Evolutionary conservation across 2,329 filamentous ascomycete genomes (phyloP).

Genomic region (Diaporthe citri): DNA sequence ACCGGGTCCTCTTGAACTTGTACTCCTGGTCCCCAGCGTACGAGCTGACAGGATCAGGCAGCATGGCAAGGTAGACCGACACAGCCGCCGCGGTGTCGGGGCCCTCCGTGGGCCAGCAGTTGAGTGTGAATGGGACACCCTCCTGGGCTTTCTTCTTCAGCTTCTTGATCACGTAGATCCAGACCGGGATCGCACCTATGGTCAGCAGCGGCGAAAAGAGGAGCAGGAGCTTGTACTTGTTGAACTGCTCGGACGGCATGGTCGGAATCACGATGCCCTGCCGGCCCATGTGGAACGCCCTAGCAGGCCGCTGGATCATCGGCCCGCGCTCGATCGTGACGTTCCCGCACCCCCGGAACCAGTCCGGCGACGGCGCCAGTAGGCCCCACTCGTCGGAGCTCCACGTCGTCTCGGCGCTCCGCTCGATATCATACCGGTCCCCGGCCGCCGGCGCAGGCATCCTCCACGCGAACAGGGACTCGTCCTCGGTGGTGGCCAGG

Average conservation of each 20-base stretch:
- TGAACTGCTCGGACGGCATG: neutral
- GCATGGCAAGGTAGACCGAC: neutral
- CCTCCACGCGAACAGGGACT: slow-evolving; percentile 25
- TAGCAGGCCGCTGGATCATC: neutral
- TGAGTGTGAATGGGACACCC: neutral
- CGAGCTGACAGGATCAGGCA: neutral
- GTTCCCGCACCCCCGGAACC: neutral
- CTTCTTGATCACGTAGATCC: neutral
- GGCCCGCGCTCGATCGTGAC: neutral
- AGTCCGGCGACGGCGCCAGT: slow-evolving; percentile 5
- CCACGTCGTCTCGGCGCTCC: neutral
- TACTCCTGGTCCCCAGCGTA: neutral
- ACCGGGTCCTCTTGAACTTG: slow-evolving; percentile 5
- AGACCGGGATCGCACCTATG: neutral
- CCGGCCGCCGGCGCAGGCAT: neutral
- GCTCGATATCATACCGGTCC: neutral
- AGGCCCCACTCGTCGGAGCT: neutral
- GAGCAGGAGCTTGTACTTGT: neutral
- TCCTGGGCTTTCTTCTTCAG: neutral
- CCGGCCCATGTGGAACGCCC: neutral
- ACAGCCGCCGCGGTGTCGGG: neutral
- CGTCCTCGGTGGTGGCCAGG: neutral
- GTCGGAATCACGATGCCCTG: neutral
- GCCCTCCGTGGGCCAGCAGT: neutral
- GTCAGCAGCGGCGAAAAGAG: neutral